Conservation (phyloP, 2,329 filamentous ascomycete species). For the Verticillium nubilum region DNA sequence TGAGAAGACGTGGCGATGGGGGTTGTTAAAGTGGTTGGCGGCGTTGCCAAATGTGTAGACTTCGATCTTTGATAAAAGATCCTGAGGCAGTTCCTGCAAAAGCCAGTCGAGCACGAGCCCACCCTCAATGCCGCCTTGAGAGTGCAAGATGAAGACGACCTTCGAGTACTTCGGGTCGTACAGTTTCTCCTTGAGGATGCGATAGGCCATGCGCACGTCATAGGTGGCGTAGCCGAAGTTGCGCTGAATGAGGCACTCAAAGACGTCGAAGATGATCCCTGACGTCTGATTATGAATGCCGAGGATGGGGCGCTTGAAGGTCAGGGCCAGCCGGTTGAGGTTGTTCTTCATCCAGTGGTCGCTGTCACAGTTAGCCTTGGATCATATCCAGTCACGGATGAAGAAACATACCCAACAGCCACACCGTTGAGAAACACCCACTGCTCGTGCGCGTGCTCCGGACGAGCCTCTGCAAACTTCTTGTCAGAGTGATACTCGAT, state of each 20-base stretch:
- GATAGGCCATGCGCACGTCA: conserved; percentile 60
- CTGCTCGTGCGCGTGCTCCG: conserved; percentile 56
- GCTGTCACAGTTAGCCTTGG: conserved; percentile 22
- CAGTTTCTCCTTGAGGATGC: conserved; percentile 56
- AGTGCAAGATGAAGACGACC: conserved; percentile 70
- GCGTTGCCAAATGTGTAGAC: conserved; percentile 76
- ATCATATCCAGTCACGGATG: not conserved
- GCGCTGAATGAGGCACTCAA: conserved; percentile 74
- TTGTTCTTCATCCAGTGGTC: conserved; percentile 66
- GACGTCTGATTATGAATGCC: conserved; percentile 73
- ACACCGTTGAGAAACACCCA: conserved; percentile 82
- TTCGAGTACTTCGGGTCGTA: conserved; percentile 59
- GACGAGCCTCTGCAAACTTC: conserved; percentile 41
- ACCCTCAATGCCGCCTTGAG: conserved; percentile 71
- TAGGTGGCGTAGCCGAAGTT: conserved; percentile 66
- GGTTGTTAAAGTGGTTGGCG: conserved; percentile 79
- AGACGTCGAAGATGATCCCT: conserved; percentile 69
- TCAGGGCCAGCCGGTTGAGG: conserved; percentile 64
- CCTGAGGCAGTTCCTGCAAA: conserved; percentile 62
- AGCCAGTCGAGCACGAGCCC: conserved; percentile 72
- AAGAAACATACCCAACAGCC: conserved; percentile 47
- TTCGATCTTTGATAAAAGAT: conserved; percentile 63
- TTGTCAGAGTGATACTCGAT: conserved; percentile 46
- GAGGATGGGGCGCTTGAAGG: conserved; percentile 64
- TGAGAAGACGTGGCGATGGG: conserved; percentile 23